phyloP scores from a whole-genome alignment of 2,329 filamentous ascomycete genomes.

The Aspergillus brunneoviolaceus region DNA sequence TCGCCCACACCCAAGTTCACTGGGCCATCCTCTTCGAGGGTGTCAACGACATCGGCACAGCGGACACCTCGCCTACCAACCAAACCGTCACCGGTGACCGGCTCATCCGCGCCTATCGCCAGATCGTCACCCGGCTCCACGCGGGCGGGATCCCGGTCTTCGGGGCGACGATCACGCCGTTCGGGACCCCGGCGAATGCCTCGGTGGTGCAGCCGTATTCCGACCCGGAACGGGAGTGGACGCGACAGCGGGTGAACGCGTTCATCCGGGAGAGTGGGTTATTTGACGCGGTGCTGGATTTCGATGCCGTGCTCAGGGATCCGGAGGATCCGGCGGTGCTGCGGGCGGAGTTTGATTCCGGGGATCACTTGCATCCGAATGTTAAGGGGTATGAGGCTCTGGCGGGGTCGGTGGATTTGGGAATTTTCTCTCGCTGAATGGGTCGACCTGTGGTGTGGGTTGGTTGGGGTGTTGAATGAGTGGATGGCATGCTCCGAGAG shows the following conservation, averaged over 20 bases:
- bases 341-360: slow-evolving; percentile 55
- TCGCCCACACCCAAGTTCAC: slow-evolving; percentile 56
- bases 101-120: slow-evolving; percentile 58
- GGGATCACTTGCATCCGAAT: slow-evolving; percentile 66
- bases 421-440: slow-evolving; percentile 35
- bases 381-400: slow-evolving; percentile 59
- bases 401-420: slow-evolving; percentile 53
- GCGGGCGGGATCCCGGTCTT: slow-evolving; percentile 57
- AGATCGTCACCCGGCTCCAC: slow-evolving; percentile 58
- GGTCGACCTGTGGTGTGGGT: background rate
- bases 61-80: slow-evolving; percentile 42
- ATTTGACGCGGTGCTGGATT: slow-evolving; percentile 64
- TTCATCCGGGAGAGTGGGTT: slow-evolving; percentile 59
- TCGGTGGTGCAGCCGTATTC: slow-evolving; percentile 53
- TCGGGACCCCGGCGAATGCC: slow-evolving; percentile 43
- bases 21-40: slow-evolving; percentile 68
- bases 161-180: slow-evolving; percentile 66
- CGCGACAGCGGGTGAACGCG: slow-evolving; percentile 58
- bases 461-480: background rate
- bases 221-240: slow-evolving; percentile 54
- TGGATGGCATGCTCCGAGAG: background rate
- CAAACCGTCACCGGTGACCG: slow-evolving; percentile 51
- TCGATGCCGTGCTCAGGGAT: slow-evolving; percentile 58
- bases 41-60: slow-evolving; percentile 66
- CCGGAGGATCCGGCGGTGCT: slow-evolving; percentile 51